Conservation (phyloP, 306 rosid genomes). For the Urtica urens region DNA sequence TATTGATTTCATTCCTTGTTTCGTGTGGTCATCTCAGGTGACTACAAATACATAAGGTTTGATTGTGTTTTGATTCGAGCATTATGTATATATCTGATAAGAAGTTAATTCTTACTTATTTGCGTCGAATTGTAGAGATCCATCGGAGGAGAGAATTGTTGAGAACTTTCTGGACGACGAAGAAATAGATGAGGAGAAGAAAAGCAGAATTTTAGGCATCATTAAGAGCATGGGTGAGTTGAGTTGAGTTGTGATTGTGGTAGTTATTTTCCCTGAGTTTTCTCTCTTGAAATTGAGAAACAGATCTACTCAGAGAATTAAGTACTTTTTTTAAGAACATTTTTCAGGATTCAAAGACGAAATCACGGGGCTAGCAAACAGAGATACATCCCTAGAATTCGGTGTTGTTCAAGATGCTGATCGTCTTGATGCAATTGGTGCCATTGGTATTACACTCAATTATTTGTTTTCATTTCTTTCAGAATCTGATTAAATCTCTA, state of each 20-base stretch:
- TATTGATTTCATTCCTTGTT: too few relatives aligned
- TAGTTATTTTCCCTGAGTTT: background rate
- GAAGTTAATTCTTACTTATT: background rate
- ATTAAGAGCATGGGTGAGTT: constrained; percentile 74
- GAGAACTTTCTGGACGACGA: constrained; percentile 61
- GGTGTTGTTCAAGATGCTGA: constrained; percentile 92
- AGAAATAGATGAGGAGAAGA: constrained; percentile 49
- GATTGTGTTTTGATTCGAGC: background rate
- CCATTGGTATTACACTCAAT: constrained; percentile 87
- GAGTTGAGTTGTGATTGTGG: background rate
- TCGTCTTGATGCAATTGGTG: constrained; percentile 95
- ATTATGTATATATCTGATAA: background rate
- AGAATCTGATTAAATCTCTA: too few relatives aligned
- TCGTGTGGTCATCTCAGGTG: constrained; percentile 36
- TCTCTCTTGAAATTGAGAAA: too few relatives aligned
- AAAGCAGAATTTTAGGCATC: constrained; percentile 39
- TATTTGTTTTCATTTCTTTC: background rate
- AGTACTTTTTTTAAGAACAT: background rate
- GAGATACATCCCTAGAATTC: constrained; percentile 51
- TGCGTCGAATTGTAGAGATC: constrained; percentile 49
- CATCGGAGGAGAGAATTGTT: constrained; percentile 50
- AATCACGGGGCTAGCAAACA: constrained; percentile 36
- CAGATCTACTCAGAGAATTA: background rate
- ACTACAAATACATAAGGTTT: constrained; percentile 78
- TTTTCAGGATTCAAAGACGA: constrained; percentile 84